Percentiles rank a stretch among this genome's conserved stretches.
phyloP scores from a whole-genome alignment of 192 early-diverging fungal species.

The Coemansia sp. region DNA sequence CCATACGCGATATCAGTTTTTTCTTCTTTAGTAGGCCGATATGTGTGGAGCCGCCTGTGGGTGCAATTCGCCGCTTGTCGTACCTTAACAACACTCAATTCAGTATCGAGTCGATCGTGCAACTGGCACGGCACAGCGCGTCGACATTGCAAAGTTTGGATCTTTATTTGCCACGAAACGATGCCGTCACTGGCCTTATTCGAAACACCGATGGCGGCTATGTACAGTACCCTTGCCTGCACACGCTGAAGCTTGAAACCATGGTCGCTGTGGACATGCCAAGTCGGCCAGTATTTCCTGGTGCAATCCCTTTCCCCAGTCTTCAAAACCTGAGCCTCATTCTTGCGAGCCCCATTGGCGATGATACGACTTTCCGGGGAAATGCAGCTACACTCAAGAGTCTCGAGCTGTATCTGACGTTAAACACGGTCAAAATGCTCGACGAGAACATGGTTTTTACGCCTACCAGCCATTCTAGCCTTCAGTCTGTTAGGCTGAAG shows the following conservation, averaged over 20 bases:
- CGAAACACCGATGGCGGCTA: not conserved
- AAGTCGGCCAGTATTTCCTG: not conserved
- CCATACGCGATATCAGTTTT: not conserved
- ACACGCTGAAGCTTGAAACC: not conserved
- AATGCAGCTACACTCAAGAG: not conserved
- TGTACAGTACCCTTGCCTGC: not conserved
- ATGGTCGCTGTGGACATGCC: no score
- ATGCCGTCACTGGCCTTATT: not conserved
- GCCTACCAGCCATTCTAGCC: not conserved
- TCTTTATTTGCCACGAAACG: not conserved
- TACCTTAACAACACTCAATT: no score
- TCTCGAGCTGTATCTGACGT: not conserved
- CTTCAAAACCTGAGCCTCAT: not conserved
- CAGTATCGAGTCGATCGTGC: not conserved
- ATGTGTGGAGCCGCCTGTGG: not conserved
- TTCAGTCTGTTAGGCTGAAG: not conserved
- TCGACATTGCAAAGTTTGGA: not conserved
- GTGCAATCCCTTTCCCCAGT: not conserved
- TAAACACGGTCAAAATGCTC: not conserved
- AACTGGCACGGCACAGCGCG: not conserved
- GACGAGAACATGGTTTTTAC: not conserved
- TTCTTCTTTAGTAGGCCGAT: not conserved
- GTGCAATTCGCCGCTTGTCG: not conserved
- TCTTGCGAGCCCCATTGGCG: not conserved
- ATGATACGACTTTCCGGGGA: not conserved